Base-by-base conservation (phyloP, 345 rosid genomes). In the Eucalyptus cloeziana region DNA sequence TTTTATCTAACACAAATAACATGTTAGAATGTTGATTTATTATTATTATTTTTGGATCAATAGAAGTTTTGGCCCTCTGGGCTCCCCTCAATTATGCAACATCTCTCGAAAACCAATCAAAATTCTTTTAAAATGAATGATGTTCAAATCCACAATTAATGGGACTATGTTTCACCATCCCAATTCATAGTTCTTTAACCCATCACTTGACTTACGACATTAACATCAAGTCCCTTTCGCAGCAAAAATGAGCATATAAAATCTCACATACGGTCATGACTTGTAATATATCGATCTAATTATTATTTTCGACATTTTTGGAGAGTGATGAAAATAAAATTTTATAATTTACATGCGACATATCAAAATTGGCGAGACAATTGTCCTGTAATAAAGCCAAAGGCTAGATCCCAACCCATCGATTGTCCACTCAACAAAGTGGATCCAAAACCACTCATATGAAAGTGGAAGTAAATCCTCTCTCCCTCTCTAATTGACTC, bases 191-290 rank as follows among this genome's bases (percentile, higher is more conserved):
- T 62, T 30, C 19, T 62, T 30, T 30, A 6, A 62, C 17, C 8
- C 64, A 25, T 2, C 3, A 25, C n/a, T 58, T 1, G n/a, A 58
- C 14, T 11, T 30, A 7, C 0, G 33, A 62, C 1, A 30, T 30
- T 30, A 62, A 13, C 71, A 30, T 62, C 17, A 15, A 31, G 79
- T 69, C 0, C 43, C 1, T 15, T 33, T 71, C 0, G 3, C 3
- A 5, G 1, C 15, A 62, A 62, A 60, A 30, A n/a, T 2, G 37
- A n/a, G 37, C 19, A 64, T 64, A 7, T 14, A 2, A n/a, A 64
- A 7, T 64, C 10, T 64, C 1, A n/a, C 1, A 7, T 0, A 1
- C 0, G 7, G 17, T 64, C 76, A 30, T n/a, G 19, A 2, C 10
- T 7, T 0, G 19, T 14, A 33, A 33, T 7, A 9, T 33, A 33